These are phyloP conservation scores for Pascua guehoae DNA, from an alignment of 1,284 basidiomycete genomes.

Conservation along the genomic window DNA sequence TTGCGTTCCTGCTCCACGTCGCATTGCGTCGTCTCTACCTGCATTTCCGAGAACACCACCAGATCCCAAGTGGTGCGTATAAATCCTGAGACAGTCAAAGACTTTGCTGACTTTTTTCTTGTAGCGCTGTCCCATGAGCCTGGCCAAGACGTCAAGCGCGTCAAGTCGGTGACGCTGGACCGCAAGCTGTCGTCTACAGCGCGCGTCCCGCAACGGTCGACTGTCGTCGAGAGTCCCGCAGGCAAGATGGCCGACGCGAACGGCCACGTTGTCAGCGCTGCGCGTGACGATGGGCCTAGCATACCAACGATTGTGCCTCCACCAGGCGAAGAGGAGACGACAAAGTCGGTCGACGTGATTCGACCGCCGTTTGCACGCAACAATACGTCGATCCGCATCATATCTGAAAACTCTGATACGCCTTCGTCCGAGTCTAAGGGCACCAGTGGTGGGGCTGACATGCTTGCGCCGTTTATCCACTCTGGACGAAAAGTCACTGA, in stretches of 20 bases:
- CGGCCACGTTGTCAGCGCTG: conserved; percentile 48
- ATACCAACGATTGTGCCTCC: not conserved
- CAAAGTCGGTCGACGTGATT: conserved; percentile 51
- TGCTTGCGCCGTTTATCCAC: conserved; percentile 64
- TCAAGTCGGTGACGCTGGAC: conserved; percentile 87
- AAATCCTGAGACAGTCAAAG: no score
- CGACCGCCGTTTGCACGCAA: conserved; percentile 72
- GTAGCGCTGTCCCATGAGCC: conserved; percentile 19
- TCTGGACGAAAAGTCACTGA: not conserved
- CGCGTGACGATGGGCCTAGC: not conserved
- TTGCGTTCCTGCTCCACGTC: conserved; percentile 93
- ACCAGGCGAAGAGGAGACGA: conserved; percentile 4
- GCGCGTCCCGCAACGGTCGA: conserved; percentile 85
- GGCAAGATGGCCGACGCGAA: conserved; percentile 75
- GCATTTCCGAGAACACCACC: conserved; percentile 84
- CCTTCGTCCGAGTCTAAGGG: conserved; percentile 47
- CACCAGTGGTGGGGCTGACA: conserved; percentile 22
- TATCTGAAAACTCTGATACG: conserved; percentile 59
- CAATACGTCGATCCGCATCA: conserved; percentile 83
- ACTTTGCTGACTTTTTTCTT: not conserved
- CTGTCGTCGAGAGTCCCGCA: conserved; percentile 91
- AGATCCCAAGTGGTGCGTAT: conserved; percentile 60
- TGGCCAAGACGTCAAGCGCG: conserved; percentile 83
- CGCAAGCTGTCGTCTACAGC: conserved; percentile 87
- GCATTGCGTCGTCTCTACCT: conserved; percentile 88